phyloP scores from a whole-genome alignment of 371 early-diverging fungal genomes.

The Mortierella polycephala region DNA sequence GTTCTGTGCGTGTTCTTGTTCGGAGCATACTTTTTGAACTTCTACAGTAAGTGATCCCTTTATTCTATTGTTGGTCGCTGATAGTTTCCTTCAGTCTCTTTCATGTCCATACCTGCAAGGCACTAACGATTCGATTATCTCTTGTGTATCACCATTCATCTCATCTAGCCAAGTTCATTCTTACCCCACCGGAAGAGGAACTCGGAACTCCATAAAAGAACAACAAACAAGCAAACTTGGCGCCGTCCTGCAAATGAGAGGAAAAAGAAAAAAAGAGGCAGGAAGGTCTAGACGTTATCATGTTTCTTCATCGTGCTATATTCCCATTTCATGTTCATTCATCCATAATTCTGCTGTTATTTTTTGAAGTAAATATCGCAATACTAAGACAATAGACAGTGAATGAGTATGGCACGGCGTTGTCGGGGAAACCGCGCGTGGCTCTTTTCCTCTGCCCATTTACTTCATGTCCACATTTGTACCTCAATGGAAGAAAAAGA shows the following conservation, averaged over 20 bases:
- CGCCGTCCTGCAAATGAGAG: too few species aligned
- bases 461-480: too few species aligned
- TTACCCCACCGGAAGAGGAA: not conserved
- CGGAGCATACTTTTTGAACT: slow-evolving; percentile 84
- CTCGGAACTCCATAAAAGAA: not conserved
- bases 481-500: too few species aligned
- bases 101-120: not conserved
- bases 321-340: not conserved
- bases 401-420: too few species aligned
- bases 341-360: not conserved
- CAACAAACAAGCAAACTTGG: not conserved
- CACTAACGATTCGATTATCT: not conserved
- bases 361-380: not conserved
- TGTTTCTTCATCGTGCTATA: not conserved
- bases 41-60: slow-evolving; percentile 79
- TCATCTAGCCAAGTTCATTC: not conserved
- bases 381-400: too few species aligned
- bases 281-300: not conserved
- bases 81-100: not conserved
- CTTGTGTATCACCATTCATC: not conserved
- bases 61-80: not conserved
- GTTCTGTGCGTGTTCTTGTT: slow-evolving; percentile 89
- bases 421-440: too few species aligned
- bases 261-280: too few species aligned
- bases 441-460: too few species aligned